Evolutionary conservation across 768 basidiomycete species (phyloP), one percentile per base, ranked within the genome.

Genomic region (Lactarius deliciosus): DNA sequence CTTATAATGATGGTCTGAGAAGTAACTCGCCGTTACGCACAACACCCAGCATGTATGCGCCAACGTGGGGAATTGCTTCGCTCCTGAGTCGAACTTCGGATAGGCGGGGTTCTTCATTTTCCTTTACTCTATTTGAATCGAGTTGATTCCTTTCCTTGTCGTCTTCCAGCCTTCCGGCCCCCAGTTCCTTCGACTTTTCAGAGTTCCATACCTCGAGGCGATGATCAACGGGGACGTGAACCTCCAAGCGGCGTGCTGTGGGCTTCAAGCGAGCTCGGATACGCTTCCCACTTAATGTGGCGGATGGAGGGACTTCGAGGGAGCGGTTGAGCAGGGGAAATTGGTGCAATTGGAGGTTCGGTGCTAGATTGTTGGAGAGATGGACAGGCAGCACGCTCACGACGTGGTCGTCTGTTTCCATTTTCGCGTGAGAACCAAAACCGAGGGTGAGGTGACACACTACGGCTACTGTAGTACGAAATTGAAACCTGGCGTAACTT

Each of bases 161-260:
- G 71, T 92, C 92, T 61, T 90, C 89, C 59, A 80, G 74, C 60
- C 86, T 82, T 20, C 88, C 90, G 25, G 73, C 75, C 3, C 91
- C 92, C 20, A 91, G 77, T 36, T 85, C 85, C 72, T 81, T 83
- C 18, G 88, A 85, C 66, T 83, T 83, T 63, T 91, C 89, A n/a
- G 74, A 74, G 71, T 90, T 94, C 87, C 89, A 92, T 18, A 94
- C 90, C 69, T 92, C 91, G 20, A 85, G 79, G 41, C 92, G 86
- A 25, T 85, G 85, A 74, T 94, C 92, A n/a, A 86, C 83, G 5
- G 92, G 92, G 15, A 94, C 82, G 75, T 92, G 91, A 28, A 94
- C 81, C 75, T 94, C 92, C 38, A 90, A 74, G 69, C 86, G 80
- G 60, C 81, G 83, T 43, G 83, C 80, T 45, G 80, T 77, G 4